Base-by-base conservation (phyloP, 345 rosid species). In the Anastatica hierochuntica region DNA sequence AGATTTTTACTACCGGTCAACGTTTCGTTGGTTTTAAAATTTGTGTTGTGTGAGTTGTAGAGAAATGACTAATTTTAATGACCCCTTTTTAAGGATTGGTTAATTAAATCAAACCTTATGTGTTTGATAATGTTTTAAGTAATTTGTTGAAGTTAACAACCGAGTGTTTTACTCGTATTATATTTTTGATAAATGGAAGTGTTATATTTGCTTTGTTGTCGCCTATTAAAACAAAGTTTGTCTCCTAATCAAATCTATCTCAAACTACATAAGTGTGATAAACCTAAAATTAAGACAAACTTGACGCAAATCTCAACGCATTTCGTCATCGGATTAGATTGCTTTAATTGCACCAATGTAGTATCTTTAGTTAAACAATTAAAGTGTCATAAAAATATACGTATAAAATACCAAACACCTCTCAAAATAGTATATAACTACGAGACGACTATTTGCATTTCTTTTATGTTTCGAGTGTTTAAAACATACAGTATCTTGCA, bases 241-340 rank as follows among this genome's bases (percentile, higher is more conserved):
- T 39, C 37, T 26, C 24, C n/a, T 17, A 29, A 12, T 21, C 8
- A 23, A 23, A 23, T 23, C 2, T 29, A 14, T 47, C 52, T 16
- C 19, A 46, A 46, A 46, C 36, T 14, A 46, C 35, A 15, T 15
- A 47, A 15, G 37, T 47, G n/a, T 58, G 10, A 27, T 14, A 50
- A 39, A 24, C 49, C 18, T 49, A 49, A 19, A 29, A 7, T 39
- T 41, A 39, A 3, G 49, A 36, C 41, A 49, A 30, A 20, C 5
- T 41, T 14, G 21, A 47, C 42, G 39, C 62, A 31, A 47, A 55
- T 56, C 36, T 63, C 50, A 53, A 47, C 20, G 56, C 43, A 55
- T 38, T 38, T 46, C 53, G 31, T 62, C 39, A 35, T 37, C 13
- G 27, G 42, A 40, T 53, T 17, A 37, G 24, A 27, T 38, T 45